A percentile compares a stretch with the other conserved stretches of the same genome.
Conservation (phyloP, 345 rosid species). For the rapeseed (Brassica napus) region DNA sequence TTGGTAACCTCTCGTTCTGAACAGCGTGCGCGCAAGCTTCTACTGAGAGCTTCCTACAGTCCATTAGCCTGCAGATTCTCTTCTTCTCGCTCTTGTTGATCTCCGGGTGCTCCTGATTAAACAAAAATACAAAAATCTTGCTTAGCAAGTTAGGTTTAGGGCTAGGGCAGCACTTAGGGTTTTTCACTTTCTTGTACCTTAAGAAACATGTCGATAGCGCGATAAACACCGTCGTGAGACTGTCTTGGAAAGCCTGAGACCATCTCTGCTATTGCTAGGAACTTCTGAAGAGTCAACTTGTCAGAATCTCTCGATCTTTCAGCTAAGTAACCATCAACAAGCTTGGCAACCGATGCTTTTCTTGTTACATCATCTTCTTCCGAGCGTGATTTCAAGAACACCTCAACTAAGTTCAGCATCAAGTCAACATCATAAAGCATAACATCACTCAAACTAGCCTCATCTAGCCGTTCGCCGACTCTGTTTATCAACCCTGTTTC, state of each 20-base stretch:
- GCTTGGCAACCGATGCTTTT: slow-evolving; percentile 51
- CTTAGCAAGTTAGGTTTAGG: neutral
- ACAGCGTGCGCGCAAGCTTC: slow-evolving; percentile 83
- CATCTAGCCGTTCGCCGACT: slow-evolving; percentile 56
- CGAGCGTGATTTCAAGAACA: slow-evolving; percentile 40
- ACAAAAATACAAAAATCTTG: neutral
- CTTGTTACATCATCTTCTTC: slow-evolving; percentile 39
- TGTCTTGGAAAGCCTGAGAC: slow-evolving; percentile 53
- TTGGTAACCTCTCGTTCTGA: slow-evolving; percentile 82
- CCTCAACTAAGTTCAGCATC: slow-evolving; percentile 57
- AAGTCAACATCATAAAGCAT: slow-evolving; percentile 55
- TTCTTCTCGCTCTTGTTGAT: slow-evolving; percentile 70
- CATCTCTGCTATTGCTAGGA: slow-evolving; percentile 50
- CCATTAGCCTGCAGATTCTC: slow-evolving; percentile 75
- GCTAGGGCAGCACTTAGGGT: neutral
- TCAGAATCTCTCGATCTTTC: slow-evolving; percentile 64
- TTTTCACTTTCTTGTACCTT: slow-evolving; percentile 50
- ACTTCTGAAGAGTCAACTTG: slow-evolving; percentile 46
- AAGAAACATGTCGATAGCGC: slow-evolving; percentile 74
- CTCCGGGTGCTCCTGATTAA: slow-evolving; percentile 61
- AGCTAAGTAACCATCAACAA: slow-evolving; percentile 66
- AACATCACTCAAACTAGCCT: slow-evolving; percentile 56
- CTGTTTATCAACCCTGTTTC: slow-evolving; percentile 51
- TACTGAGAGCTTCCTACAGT: slow-evolving; percentile 73
- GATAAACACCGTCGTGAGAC: slow-evolving; percentile 68